These are phyloP conservation scores for Neolentinus lepideus DNA, from an alignment of 1,284 basidiomycete species.

Conservation along the genomic window DNA sequence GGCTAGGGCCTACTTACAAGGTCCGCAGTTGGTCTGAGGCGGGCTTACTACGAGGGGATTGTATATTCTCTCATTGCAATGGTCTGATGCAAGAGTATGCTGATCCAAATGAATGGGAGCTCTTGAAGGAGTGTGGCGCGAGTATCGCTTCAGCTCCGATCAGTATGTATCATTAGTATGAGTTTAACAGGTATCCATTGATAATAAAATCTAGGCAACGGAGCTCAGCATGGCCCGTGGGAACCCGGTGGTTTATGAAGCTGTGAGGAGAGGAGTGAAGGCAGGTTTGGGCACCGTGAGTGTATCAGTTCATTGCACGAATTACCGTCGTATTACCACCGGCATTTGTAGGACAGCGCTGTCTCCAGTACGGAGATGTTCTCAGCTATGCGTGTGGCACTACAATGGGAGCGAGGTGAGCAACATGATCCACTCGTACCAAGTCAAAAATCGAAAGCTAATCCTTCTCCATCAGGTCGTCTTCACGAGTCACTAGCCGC, in stretches of 20 bases:
- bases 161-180: not conserved
- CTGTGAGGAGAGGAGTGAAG: conserved; percentile 22
- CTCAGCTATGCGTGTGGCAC: conserved; percentile 23
- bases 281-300: conserved; percentile 24
- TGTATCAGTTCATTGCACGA: not conserved
- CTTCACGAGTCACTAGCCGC: conserved; percentile 18
- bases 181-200: not conserved
- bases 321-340: not conserved
- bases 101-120: conserved; percentile 23
- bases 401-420: conserved; percentile 23
- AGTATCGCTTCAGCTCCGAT: conserved; percentile 22
- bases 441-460: conserved; percentile 13
- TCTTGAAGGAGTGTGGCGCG: conserved; percentile 20
- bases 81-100: conserved; percentile 15
- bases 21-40: conserved; percentile 14
- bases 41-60: conserved; percentile 21
- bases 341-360: conserved; percentile 14
- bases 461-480: conserved; percentile 19
- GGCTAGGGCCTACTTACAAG: not conserved
- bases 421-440: not conserved
- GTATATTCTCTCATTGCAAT: conserved; percentile 28
- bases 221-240: conserved; percentile 28
- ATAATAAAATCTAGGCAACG: conserved; percentile 11
- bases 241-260: conserved; percentile 22
- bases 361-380: conserved; percentile 26